These are phyloP conservation scores for Conticribra guillardii DNA, from an alignment of 108 stramenopile species.

Conservation along the genomic window DNA sequence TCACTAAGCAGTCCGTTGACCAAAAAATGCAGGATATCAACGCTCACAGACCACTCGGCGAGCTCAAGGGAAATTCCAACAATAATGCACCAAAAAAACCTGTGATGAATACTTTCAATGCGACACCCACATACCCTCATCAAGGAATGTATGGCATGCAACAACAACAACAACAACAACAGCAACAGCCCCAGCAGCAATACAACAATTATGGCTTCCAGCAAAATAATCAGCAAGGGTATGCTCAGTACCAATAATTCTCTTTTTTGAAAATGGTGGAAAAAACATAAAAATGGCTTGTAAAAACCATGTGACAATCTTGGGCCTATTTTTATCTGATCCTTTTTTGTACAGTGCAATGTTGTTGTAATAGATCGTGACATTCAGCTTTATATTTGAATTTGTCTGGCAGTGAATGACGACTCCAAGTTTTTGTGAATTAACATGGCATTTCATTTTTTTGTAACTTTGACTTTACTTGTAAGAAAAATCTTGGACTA, in stretches of 20 bases:
- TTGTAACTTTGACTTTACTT: too few species aligned
- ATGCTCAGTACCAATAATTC: not conserved
- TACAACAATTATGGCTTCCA: not conserved
- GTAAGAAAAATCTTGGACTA: too few species aligned
- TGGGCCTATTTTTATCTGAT: too few species aligned
- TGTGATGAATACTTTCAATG: constrained; percentile 35
- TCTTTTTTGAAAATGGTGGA: too few species aligned
- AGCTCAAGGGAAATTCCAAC: constrained; percentile 10
- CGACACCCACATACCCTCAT: constrained; percentile 11
- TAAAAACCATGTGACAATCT: too few species aligned
- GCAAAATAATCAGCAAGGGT: not conserved
- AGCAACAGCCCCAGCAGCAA: not conserved
- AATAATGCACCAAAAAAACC: constrained; percentile 12
- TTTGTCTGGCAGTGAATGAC: too few species aligned
- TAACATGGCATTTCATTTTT: too few species aligned
- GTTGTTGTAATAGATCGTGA: too few species aligned
- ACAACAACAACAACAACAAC: not conserved
- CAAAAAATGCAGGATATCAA: not conserved
- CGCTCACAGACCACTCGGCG: constrained; percentile 1
- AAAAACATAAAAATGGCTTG: too few species aligned
- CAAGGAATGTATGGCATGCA: constrained; percentile 11
- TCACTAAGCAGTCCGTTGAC: constrained; percentile 12
- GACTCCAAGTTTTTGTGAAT: too few species aligned
- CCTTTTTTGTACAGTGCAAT: too few species aligned
- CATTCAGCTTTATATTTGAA: too few species aligned